phyloP scores from a whole-genome alignment of 2,329 filamentous ascomycete species.

The Aureobasidium melanogenum region DNA sequence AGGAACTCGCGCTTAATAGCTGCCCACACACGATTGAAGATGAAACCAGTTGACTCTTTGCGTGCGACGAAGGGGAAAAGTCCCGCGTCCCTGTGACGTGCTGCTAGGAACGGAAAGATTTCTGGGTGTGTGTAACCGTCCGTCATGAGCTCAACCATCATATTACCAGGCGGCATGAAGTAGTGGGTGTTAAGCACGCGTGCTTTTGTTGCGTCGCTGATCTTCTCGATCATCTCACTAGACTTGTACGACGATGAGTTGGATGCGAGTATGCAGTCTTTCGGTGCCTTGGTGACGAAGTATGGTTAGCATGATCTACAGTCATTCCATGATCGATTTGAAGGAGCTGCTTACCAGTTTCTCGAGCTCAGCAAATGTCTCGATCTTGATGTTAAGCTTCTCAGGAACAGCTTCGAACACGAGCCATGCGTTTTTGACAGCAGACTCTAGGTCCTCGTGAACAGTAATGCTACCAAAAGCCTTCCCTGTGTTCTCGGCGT shows the following conservation, averaged over 20 bases:
- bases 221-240: slow-evolving; percentile 38
- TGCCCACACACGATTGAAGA: slow-evolving; percentile 50
- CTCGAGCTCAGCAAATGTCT: slow-evolving; percentile 39
- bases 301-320: not conserved
- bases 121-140: slow-evolving; percentile 34
- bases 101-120: slow-evolving; percentile 39
- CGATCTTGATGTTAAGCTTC: slow-evolving; percentile 40
- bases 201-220: slow-evolving; percentile 29
- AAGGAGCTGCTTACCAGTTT: slow-evolving; percentile 23
- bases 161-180: slow-evolving; percentile 37
- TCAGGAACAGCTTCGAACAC: slow-evolving; percentile 47
- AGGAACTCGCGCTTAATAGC: slow-evolving; percentile 46
- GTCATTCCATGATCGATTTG: not conserved
- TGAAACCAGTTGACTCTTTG: slow-evolving; percentile 45
- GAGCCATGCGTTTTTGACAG: slow-evolving; percentile 42
- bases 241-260: slow-evolving; percentile 48
- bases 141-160: slow-evolving; percentile 47
- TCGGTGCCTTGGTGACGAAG: slow-evolving; percentile 23
- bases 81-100: slow-evolving; percentile 32
- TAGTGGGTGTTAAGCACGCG: slow-evolving; percentile 45
- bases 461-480: slow-evolving; percentile 23
- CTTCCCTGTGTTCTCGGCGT: slow-evolving; percentile 1
- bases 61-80: slow-evolving; percentile 35
- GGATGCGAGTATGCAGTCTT: slow-evolving; percentile 41
- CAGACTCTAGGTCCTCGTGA: slow-evolving; percentile 29